Evolutionary conservation across 2,329 filamentous ascomycete species (phyloP), one percentile per base, ranked within the genome.

Genomic region (Epichloe baconii): DNA sequence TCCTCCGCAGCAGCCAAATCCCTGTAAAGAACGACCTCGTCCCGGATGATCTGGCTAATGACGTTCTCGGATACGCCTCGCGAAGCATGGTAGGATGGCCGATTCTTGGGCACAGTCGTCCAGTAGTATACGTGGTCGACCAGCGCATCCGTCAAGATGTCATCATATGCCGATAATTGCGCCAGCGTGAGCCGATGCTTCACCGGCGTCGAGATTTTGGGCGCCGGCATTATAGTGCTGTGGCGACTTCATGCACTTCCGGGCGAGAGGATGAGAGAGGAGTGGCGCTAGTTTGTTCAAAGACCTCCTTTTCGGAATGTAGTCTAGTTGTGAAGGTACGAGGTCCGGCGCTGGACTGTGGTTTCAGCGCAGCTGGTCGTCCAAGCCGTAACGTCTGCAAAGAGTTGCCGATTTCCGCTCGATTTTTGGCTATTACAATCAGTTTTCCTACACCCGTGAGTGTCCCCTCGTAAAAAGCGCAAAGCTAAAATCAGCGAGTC

Each of bases 71-170:
- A 80, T 48, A 97, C 75, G 41, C 88, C 88, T 55, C 93, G 83
- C 6, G 86, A 88, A 1, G 88, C 78, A 60, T 87, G 86, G 67
- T 95, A 97, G 51, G 87, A 88, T 51, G 81, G 82, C 54, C 86
- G 83, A 62, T 97, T 95, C 70, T 98, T 98, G 57, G 91, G 90
- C 53, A 96, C 95, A 4, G 80, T 86, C 5, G 91, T 91, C 91
- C 93, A 97, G 73, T 93, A 98, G 68, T 87, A 96, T 10, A 88
- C 91, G 71, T 91, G 88, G 69, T 98, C 93, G 54, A 98, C 83
- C 49, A 98, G 81, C 58, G 88, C 86, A 77, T 98, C 93, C 7
- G 93, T 98, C 55, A 95, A 75, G 57, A 97, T 83, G 68, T 98
- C 93, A 71, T 98, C 93, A 72, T 97, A 97, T 47, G 85, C 85